Evolutionary conservation across 352 stramenopile species (phyloP).

Genomic region (Pythium coloratum): DNA sequence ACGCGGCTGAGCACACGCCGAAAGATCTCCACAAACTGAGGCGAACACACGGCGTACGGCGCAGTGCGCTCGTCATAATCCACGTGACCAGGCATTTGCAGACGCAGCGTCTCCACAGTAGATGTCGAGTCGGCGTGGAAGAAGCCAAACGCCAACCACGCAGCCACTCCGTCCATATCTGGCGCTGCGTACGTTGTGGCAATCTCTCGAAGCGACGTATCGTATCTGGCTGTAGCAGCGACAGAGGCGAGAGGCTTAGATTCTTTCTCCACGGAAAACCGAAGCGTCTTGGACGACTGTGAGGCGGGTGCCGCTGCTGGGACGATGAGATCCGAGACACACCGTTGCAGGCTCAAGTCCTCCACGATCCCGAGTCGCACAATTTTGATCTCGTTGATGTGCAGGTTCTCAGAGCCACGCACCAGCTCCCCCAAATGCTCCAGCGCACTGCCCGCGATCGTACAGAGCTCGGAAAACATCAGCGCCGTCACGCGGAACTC

Average conservation of each 20-base stretch:
- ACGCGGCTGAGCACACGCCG: conserved; percentile 13
- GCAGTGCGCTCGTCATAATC: conserved; percentile 2
- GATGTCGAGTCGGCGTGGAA: conserved; percentile 18
- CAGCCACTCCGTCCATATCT: conserved; percentile 11
- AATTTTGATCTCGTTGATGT: conserved; percentile 17
- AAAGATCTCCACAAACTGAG: conserved; percentile 17
- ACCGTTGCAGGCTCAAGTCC: conserved; percentile 19
- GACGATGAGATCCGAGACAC: conserved; percentile 15
- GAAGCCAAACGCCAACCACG: conserved; percentile 21
- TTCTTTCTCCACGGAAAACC: conserved; percentile 13
- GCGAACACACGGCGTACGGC: conserved; percentile 11
- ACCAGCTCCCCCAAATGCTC: conserved; percentile 15
- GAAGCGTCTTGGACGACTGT: not conserved
- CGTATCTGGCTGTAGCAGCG: conserved; percentile 11
- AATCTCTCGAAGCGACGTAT: conserved; percentile 8
- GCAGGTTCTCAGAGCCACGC: conserved; percentile 8
- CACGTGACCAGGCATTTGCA: conserved; percentile 18
- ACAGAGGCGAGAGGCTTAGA: conserved; percentile 16
- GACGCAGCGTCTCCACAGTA: not conserved
- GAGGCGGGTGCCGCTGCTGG: not conserved
- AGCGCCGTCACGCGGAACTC: conserved; percentile 27
- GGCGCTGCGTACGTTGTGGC: not conserved
- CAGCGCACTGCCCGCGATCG: conserved; percentile 21
- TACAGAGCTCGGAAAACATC: conserved; percentile 16
- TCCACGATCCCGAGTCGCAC: conserved; percentile 15